phyloP scores from a whole-genome alignment of 1,139 yeast genomes.

The Petasospora fabianii region DNA sequence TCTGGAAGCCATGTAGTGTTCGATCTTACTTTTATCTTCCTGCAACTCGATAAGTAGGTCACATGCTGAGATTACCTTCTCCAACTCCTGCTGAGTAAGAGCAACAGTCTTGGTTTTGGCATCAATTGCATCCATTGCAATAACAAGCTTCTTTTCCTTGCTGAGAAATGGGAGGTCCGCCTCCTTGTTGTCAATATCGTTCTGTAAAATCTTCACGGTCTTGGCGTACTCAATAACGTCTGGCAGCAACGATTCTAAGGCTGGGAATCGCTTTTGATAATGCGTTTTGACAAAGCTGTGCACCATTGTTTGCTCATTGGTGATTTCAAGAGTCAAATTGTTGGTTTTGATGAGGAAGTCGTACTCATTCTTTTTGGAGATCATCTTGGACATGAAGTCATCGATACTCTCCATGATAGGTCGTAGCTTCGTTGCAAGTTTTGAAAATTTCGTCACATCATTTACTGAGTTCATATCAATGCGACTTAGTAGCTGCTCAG shows the following conservation, averaged over 20 bases:
- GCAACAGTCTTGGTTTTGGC: conserved; percentile 26
- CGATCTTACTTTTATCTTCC: conserved; percentile 41
- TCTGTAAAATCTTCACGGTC: conserved; percentile 50
- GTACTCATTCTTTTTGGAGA: conserved; percentile 35
- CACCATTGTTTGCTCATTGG: conserved; percentile 49
- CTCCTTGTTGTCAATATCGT: conserved; percentile 36
- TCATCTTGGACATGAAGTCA: conserved; percentile 11
- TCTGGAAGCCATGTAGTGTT: conserved; percentile 53
- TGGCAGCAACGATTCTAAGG: conserved; percentile 60
- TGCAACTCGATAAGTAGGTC: conserved; percentile 45
- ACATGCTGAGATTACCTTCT: conserved; percentile 43
- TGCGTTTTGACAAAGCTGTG: conserved; percentile 49
- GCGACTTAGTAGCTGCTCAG: conserved; percentile 8
- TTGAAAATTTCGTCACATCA: conserved; percentile 16
- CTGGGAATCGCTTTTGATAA: conserved; percentile 67
- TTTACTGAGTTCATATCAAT: conserved; percentile 12
- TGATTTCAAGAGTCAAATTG: conserved; percentile 51
- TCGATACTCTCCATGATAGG: conserved; percentile 18
- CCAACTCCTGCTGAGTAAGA: conserved; percentile 38
- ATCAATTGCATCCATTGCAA: conserved; percentile 69
- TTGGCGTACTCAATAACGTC: conserved; percentile 63
- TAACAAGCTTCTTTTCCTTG: conserved; percentile 65
- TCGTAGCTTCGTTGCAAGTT: conserved; percentile 11
- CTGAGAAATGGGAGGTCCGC: conserved; percentile 40
- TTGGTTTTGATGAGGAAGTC: conserved; percentile 53